phyloP scores from a whole-genome alignment of 768 basidiomycete species.

The Terana coerulea region DNA sequence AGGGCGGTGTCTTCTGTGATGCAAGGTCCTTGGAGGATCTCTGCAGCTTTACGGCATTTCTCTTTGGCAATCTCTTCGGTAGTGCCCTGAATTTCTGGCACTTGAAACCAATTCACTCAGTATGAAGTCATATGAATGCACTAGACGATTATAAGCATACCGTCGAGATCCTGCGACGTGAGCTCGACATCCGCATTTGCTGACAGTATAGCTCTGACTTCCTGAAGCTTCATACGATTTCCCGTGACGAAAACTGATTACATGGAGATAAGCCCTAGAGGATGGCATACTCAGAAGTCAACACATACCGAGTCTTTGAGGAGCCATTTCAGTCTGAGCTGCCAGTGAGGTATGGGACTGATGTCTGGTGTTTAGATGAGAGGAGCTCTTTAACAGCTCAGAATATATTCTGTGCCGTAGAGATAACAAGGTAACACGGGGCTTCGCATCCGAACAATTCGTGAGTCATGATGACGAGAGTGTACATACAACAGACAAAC shows the following conservation, averaged over 20 bases:
- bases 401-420: too few species aligned
- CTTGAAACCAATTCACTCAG: constrained; percentile 34
- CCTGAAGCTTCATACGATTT: constrained; percentile 87
- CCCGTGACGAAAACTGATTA: constrained; percentile 86
- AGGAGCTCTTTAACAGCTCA: too few species aligned
- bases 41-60: constrained; percentile 84
- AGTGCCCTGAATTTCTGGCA: constrained; percentile 92
- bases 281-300: too few species aligned
- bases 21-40: constrained; percentile 61
- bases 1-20: constrained; percentile 95
- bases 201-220: constrained; percentile 79
- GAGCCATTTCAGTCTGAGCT: neutral
- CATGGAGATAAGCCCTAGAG: neutral
- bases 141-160: constrained; percentile 39
- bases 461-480: neutral
- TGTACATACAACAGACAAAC: too few species aligned
- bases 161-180: constrained; percentile 73
- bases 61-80: constrained; percentile 86
- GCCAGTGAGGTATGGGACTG: too few species aligned
- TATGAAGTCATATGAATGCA: neutral
- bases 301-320: constrained; percentile 10
- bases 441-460: neutral
- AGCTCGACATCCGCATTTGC: constrained; percentile 66
- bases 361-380: too few species aligned
- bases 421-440: too few species aligned